A percentile compares a stretch with the other conserved stretches of the same genome.
phyloP scores from a whole-genome alignment of 495 filamentous ascomycete genomes.

The Terfezia boudieri region DNA sequence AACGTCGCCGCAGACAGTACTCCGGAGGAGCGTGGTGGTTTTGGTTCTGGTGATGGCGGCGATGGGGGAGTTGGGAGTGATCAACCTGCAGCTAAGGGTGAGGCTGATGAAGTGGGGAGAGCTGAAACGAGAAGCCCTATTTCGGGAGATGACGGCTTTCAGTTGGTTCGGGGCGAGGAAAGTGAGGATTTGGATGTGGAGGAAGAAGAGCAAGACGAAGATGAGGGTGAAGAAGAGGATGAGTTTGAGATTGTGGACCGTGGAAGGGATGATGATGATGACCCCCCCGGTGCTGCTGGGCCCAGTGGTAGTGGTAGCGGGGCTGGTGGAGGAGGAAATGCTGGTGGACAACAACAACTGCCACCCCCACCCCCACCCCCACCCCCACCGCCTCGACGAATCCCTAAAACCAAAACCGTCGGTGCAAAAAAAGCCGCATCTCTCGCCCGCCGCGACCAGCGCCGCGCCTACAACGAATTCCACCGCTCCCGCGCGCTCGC shows the following conservation, averaged over 20 bases:
- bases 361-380: not conserved
- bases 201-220: not conserved
- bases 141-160: not conserved
- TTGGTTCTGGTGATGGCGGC: not conserved
- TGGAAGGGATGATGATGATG: not conserved
- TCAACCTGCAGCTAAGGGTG: too few species aligned
- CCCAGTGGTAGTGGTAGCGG: not conserved
- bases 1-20: not conserved
- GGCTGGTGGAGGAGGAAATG: not conserved
- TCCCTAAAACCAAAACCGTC: conserved; percentile 17
- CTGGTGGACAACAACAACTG: not conserved
- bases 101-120: too few species aligned
- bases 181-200: not conserved
- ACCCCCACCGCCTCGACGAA: not conserved
- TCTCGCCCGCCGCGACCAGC: conserved; percentile 26
- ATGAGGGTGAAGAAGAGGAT: not conserved
- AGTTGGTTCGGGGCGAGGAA: not conserved
- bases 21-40: not conserved
- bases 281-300: not conserved
- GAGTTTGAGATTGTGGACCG: not conserved
- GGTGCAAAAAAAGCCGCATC: conserved; percentile 29
- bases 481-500: conserved; percentile 20
- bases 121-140: too few species aligned
- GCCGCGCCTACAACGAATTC: conserved; percentile 29
- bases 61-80: not conserved